phyloP scores from a whole-genome alignment of 345 rosid species.

The Eucalyptus erythrocorys region DNA sequence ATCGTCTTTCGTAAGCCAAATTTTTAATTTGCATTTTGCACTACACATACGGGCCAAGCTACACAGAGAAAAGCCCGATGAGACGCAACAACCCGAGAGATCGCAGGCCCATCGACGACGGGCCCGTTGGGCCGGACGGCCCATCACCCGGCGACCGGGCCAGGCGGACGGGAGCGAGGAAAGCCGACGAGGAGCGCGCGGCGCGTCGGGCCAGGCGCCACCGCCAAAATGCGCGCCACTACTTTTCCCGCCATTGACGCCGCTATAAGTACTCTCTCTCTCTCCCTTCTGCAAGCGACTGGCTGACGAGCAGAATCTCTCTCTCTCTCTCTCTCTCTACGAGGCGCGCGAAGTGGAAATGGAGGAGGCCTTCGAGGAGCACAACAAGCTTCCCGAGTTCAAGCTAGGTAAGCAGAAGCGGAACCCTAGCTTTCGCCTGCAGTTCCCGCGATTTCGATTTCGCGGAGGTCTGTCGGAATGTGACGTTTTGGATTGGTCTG shows the following conservation, averaged over 20 bases:
- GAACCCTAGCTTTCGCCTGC: background rate
- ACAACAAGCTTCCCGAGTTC: slow-evolving; percentile 81
- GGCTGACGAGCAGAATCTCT: background rate
- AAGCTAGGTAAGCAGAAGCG: slow-evolving; percentile 54
- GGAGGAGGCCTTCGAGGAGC: slow-evolving; percentile 45
- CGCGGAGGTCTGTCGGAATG: background rate
- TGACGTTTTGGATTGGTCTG: background rate
- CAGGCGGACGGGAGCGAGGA: background rate
- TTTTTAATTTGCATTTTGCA: background rate
- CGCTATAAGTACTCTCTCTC: background rate
- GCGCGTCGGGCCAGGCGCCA: background rate
- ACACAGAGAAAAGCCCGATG: background rate
- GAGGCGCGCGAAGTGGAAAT: slow-evolving; percentile 7
- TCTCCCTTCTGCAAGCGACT: background rate
- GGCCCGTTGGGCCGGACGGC: background rate
- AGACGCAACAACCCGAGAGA: background rate
- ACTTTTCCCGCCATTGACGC: slow-evolving; percentile 54
- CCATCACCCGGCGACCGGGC: fast-evolving
- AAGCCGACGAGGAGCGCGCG: background rate
- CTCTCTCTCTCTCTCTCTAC: background rate
- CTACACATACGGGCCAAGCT: background rate
- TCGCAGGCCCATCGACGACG: background rate
- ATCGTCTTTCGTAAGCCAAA: background rate
- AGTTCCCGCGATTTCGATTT: background rate
- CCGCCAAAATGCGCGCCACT: slow-evolving; percentile 9